Evolutionary conservation across 129 eudicot genomes (phyloP).

Genomic region (Dittrichia graveolens): DNA sequence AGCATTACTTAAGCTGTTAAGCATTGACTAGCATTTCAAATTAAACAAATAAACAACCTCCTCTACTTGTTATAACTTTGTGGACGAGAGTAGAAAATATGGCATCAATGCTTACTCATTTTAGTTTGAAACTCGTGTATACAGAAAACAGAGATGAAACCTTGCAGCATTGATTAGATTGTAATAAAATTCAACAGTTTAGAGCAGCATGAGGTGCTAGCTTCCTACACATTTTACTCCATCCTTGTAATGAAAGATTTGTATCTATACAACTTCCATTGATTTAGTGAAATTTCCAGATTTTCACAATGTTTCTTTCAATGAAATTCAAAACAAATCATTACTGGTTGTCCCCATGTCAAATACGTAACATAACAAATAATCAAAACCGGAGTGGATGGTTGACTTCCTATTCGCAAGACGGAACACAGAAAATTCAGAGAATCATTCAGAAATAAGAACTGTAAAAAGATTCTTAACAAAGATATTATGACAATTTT

Average conservation of each 20-base stretch:
- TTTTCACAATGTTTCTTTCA: too few relatives aligned
- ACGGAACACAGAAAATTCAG: not conserved
- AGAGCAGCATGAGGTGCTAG: not conserved
- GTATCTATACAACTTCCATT: too few relatives aligned
- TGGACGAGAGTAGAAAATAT: not conserved
- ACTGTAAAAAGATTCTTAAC: not conserved
- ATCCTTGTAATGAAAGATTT: not conserved
- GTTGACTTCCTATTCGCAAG: not conserved
- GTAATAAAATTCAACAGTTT: not conserved
- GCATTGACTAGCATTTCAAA: not conserved
- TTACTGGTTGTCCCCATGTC: too few relatives aligned
- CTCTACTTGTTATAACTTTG: not conserved
- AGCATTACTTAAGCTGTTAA: not conserved
- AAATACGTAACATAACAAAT: too few relatives aligned
- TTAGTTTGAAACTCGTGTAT: not conserved
- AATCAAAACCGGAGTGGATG: too few relatives aligned
- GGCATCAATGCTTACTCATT: not conserved
- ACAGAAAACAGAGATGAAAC: not conserved
- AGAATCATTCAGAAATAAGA: not conserved
- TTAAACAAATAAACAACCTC: not conserved
- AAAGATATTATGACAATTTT: not conserved
- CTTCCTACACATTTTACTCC: constrained; percentile 1
- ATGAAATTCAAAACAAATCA: too few relatives aligned
- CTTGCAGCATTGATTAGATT: too few relatives aligned
- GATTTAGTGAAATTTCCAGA: too few relatives aligned